Conservation (phyloP, 164 flowering plant species). For the Magnolia sinica region DNA sequence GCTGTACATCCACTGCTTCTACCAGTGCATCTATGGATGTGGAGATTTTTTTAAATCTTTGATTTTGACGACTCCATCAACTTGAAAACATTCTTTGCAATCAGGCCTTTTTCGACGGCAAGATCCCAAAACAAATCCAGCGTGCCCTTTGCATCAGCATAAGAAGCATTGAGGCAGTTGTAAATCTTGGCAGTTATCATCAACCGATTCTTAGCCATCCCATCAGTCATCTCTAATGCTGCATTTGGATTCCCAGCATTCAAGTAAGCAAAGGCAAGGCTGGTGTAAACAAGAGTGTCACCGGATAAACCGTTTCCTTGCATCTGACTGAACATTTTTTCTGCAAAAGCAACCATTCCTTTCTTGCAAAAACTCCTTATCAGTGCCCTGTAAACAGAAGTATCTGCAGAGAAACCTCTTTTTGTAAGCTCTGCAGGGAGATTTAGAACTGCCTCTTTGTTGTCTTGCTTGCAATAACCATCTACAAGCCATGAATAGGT, state of each 20-base stretch:
- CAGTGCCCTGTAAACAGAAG: constrained; percentile 71
- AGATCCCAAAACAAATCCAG: constrained; percentile 55
- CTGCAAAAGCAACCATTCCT: constrained; percentile 58
- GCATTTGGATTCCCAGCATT: constrained; percentile 43
- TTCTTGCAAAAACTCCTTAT: constrained; percentile 70
- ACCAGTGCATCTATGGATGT: neutral
- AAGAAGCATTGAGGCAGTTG: constrained; percentile 54
- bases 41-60: neutral
- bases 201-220: constrained; percentile 59
- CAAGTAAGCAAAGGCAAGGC: constrained; percentile 64
- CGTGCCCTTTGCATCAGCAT: constrained; percentile 31
- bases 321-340: constrained; percentile 50
- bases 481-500: constrained; percentile 84
- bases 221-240: constrained; percentile 52
- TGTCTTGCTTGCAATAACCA: constrained; percentile 49
- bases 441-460: constrained; percentile 44
- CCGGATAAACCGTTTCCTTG: constrained; percentile 53
- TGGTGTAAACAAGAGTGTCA: constrained; percentile 60
- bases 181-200: constrained; percentile 58
- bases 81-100: constrained; percentile 39
- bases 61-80: constrained; percentile 25
- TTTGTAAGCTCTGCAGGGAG: constrained; percentile 51
- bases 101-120: constrained; percentile 44
- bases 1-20: neutral
- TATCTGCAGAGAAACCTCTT: constrained; percentile 47